Evolutionary conservation across 495 filamentous ascomycete genomes (phyloP).

Genomic region (Clavariopsis aquatica): DNA sequence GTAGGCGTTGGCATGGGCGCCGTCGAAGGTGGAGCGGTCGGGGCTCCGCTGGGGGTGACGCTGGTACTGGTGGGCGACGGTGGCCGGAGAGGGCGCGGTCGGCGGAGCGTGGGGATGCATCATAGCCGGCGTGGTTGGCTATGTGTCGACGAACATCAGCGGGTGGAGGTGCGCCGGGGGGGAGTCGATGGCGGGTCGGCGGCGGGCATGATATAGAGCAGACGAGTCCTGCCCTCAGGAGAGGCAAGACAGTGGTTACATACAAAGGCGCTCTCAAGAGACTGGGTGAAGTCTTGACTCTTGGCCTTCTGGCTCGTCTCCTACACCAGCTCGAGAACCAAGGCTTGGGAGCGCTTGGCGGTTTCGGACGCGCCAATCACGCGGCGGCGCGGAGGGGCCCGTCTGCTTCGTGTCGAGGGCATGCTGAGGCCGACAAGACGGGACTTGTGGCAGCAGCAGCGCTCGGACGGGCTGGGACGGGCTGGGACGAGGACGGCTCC

Average conservation of each 20-base stretch:
- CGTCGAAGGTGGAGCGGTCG: slow-evolving; percentile 4
- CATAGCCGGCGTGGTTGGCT: slow-evolving; percentile 26
- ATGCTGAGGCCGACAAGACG: slow-evolving; percentile 34
- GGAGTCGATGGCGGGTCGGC: slow-evolving; percentile 20
- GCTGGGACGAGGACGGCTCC: too few relatives aligned
- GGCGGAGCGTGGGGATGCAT: slow-evolving; percentile 33
- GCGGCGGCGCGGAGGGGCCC: not conserved
- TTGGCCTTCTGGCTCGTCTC: slow-evolving; percentile 11
- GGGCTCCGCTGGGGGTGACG: slow-evolving; percentile 6
- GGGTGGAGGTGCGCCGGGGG: slow-evolving; percentile 3
- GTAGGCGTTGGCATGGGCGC: slow-evolving; percentile 2
- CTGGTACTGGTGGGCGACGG: slow-evolving; percentile 20
- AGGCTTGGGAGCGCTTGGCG: slow-evolving; percentile 19
- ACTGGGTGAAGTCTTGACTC: slow-evolving; percentile 19
- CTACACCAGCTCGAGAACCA: slow-evolving; percentile 18
- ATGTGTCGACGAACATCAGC: slow-evolving; percentile 24
- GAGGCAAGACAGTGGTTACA: slow-evolving; percentile 35
- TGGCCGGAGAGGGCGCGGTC: slow-evolving; percentile 25
- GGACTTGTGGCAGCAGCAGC: slow-evolving; percentile 26
- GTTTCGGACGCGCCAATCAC: not conserved
- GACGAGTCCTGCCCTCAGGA: slow-evolving; percentile 28
- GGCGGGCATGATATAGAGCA: slow-evolving; percentile 36
- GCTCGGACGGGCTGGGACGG: not conserved
- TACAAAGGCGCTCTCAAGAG: slow-evolving; percentile 30
- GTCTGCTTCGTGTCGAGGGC: not conserved